Conservation (phyloP, 208 protist genomes). For the Strigomonas galati region DNA sequence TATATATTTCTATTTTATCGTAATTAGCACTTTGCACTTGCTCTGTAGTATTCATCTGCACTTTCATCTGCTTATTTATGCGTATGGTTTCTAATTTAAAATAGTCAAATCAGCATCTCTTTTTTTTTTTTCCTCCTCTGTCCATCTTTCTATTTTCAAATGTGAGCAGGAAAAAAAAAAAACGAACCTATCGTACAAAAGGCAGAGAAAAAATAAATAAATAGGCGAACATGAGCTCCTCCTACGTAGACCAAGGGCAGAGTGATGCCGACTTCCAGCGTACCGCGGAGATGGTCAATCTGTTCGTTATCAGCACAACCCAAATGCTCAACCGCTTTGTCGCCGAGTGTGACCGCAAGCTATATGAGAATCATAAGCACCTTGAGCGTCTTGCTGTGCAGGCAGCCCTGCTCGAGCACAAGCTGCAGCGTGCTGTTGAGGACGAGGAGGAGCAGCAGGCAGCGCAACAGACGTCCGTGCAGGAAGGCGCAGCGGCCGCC, state of each 20-base stretch:
- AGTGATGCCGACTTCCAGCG: constrained; percentile 36
- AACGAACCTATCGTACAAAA: background rate
- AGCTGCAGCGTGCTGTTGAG: constrained; percentile 30
- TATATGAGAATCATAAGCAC: constrained; percentile 32
- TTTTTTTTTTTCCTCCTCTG: constrained; percentile 5
- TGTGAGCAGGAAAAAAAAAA: background rate
- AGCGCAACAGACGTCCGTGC: too few relatives aligned
- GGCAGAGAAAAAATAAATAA: too few relatives aligned
- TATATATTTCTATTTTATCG: background rate
- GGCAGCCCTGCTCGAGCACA: constrained; percentile 64
- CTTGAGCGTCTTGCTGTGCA: constrained; percentile 67
- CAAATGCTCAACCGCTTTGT: constrained; percentile 86
- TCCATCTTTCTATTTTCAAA: background rate
- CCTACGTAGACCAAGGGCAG: constrained; percentile 7
- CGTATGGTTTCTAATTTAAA: background rate
- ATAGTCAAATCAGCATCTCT: background rate
- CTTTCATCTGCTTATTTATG: background rate
- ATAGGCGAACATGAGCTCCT: background rate
- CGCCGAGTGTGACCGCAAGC: constrained; percentile 59
- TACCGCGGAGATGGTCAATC: constrained; percentile 62
- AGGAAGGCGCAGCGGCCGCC: too few relatives aligned
- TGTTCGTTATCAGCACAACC: constrained; percentile 67
- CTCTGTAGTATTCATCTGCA: constrained; percentile 1
- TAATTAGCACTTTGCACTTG: background rate
- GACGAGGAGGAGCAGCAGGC: constrained; percentile 22